These are phyloP conservation scores for Talaromyces proteolyticus DNA, from an alignment of 495 filamentous ascomycete species.

Conservation along the genomic window DNA sequence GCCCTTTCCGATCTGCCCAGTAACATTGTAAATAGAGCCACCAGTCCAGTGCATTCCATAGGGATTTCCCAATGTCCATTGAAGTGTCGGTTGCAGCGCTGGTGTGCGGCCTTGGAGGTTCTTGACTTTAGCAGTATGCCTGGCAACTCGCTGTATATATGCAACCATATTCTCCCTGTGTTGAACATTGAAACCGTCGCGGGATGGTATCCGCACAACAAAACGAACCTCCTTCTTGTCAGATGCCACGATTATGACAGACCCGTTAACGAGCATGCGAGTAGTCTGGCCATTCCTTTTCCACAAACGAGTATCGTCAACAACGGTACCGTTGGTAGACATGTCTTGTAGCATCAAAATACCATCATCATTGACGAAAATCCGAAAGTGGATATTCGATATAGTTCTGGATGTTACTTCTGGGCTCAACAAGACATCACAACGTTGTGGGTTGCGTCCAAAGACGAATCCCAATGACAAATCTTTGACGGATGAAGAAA, in stretches of 20 bases:
- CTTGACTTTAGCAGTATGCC: slow-evolving; percentile 13
- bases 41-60: slow-evolving; percentile 75
- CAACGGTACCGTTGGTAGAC: slow-evolving; percentile 88
- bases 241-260: slow-evolving; percentile 64
- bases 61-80: slow-evolving; percentile 30
- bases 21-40: slow-evolving; percentile 73
- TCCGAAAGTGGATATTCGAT: slow-evolving; percentile 89
- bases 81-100: slow-evolving; percentile 22
- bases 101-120: slow-evolving; percentile 18
- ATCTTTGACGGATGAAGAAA: slow-evolving; percentile 65
- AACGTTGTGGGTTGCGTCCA: slow-evolving; percentile 64
- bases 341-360: slow-evolving; percentile 86
- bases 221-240: slow-evolving; percentile 62
- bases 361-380: slow-evolving; percentile 72
- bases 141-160: slow-evolving; percentile 42
- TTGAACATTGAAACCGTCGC: slow-evolving; percentile 50
- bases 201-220: slow-evolving; percentile 74
- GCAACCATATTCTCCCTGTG: slow-evolving; percentile 54
- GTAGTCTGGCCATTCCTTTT: slow-evolving; percentile 38
- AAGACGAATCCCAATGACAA: slow-evolving; percentile 71
- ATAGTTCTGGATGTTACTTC: slow-evolving; percentile 51
- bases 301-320: slow-evolving; percentile 61
- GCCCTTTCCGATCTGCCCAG: slow-evolving; percentile 77
- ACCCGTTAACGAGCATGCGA: slow-evolving; percentile 65
- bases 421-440: slow-evolving; percentile 64